Evolutionary conservation across 108 stramenopile genomes (phyloP).

Genomic region (Nitzschia putrida): DNA sequence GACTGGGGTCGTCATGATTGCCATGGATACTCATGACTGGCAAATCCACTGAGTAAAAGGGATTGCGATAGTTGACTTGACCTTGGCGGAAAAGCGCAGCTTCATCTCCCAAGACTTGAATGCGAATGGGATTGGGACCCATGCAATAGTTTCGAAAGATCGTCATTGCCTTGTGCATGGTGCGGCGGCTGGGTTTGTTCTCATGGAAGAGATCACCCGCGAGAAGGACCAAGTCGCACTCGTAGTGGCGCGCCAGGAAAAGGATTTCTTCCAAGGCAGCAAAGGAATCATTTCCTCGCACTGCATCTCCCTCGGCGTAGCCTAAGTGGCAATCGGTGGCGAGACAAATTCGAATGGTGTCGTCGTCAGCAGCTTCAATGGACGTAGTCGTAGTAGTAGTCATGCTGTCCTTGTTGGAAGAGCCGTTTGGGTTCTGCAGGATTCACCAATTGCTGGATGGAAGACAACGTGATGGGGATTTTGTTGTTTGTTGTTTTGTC

Average conservation of each 20-base stretch:
- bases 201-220: constrained; percentile 98
- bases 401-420: too few relatives aligned
- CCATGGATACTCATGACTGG: constrained; percentile 98
- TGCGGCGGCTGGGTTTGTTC: constrained; percentile 91
- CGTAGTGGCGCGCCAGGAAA: constrained; percentile 58
- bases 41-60: constrained; percentile 82
- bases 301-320: constrained; percentile 88
- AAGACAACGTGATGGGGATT: too few relatives aligned
- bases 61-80: constrained; percentile 92
- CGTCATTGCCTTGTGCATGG: constrained; percentile 89
- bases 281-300: constrained; percentile 90
- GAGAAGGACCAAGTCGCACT: constrained; percentile 88
- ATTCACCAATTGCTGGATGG: too few relatives aligned
- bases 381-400: background rate
- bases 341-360: constrained; percentile 88
- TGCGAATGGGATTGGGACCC: constrained; percentile 81
- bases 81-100: constrained; percentile 32
- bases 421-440: too few relatives aligned
- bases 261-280: constrained; percentile 96
- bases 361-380: constrained; percentile 37
- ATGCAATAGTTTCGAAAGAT: constrained; percentile 90
- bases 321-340: constrained; percentile 98
- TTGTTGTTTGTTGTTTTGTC: too few relatives aligned
- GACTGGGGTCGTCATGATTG: constrained; percentile 96
- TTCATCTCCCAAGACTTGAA: constrained; percentile 62